phyloP scores from a whole-genome alignment of 495 filamentous ascomycete genomes.

The Aspergillus sclerotiicarbonarius region DNA sequence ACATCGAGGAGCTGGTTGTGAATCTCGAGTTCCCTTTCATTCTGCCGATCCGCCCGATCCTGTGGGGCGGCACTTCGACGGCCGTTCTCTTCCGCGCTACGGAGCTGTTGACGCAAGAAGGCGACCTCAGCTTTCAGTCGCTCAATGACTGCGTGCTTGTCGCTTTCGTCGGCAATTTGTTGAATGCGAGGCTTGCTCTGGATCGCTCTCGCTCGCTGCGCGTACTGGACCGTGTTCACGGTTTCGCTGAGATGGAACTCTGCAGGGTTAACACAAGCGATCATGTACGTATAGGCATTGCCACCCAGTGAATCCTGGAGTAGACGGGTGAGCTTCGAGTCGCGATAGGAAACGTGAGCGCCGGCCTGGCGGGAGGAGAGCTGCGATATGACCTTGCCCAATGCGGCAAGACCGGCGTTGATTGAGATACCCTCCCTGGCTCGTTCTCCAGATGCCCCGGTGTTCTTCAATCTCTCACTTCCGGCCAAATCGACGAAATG shows the following conservation, averaged over 20 bases:
- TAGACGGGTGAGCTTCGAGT: constrained; percentile 92
- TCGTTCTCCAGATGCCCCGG: constrained; percentile 89
- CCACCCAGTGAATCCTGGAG: constrained; percentile 98
- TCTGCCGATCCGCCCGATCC: constrained; percentile 74
- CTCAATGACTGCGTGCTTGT: constrained; percentile 93
- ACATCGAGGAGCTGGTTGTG: constrained; percentile 91
- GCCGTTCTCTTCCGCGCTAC: constrained; percentile 61
- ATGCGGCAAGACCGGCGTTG: constrained; percentile 90
- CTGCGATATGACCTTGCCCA: constrained; percentile 98
- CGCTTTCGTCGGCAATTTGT: constrained; percentile 82
- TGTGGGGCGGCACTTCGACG: constrained; percentile 57
- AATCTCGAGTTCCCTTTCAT: constrained; percentile 82
- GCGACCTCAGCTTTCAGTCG: constrained; percentile 90
- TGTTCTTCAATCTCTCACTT: constrained; percentile 97
- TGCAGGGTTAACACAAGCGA: constrained; percentile 95
- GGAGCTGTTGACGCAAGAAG: constrained; percentile 92
- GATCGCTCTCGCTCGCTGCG: constrained; percentile 91
- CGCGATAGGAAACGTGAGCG: constrained; percentile 94
- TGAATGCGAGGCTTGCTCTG: constrained; percentile 98
- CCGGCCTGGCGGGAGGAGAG: constrained; percentile 85
- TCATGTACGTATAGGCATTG: constrained; percentile 98
- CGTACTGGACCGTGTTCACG: constrained; percentile 94
- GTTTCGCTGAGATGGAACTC: constrained; percentile 98
- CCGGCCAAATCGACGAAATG: constrained; percentile 98
- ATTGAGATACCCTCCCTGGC: constrained; percentile 98